A percentile compares a stretch with the other conserved stretches of the same genome.
These are phyloP conservation scores for Gloeostereum incarnatum DNA, from an alignment of 768 basidiomycete genomes.

Conservation along the genomic window DNA sequence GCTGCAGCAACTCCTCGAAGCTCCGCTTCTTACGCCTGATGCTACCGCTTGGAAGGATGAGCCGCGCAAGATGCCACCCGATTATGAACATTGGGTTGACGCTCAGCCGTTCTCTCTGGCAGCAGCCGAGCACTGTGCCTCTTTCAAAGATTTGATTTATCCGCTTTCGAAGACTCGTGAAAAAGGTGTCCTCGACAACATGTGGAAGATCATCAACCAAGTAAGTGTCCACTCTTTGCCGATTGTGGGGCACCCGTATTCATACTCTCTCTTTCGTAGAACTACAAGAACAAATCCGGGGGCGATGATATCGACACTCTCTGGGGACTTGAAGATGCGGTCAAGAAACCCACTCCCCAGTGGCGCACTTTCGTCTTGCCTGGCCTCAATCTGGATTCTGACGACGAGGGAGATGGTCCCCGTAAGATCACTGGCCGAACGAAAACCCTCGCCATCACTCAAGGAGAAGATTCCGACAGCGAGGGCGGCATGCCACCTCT, in stretches of 20 bases:
- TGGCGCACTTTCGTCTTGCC: conserved; percentile 42
- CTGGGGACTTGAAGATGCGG: conserved; percentile 49
- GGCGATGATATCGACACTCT: conserved; percentile 44
- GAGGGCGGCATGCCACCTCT: conserved; percentile 58
- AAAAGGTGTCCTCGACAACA: conserved; percentile 36
- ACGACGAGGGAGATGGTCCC: conserved; percentile 12
- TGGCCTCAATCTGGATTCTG: conserved; percentile 16
- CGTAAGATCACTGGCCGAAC: conserved; percentile 15
- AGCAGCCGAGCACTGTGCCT: conserved; percentile 40
- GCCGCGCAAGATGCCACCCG: conserved; percentile 44
- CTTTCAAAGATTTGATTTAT: conserved; percentile 45
- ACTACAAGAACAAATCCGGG: conserved; percentile 44
- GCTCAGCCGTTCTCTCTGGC: conserved; percentile 54
- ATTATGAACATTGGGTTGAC: conserved; percentile 59
- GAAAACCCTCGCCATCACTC: conserved; percentile 43
- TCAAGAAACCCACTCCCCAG: conserved; percentile 39
- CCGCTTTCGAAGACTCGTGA: conserved; percentile 52
- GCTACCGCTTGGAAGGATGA: conserved; percentile 42
- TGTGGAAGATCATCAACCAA: conserved; percentile 58
- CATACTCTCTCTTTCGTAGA: conserved; percentile 28
- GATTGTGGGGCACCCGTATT: no score
- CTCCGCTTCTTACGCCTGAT: conserved; percentile 47
- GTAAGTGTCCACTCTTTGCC: conserved; percentile 24
- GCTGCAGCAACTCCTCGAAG: conserved; percentile 55
- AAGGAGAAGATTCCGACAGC: conserved; percentile 32